Evolutionary conservation across 106 monocot species (phyloP).

Genomic region (Allium sativum): DNA sequence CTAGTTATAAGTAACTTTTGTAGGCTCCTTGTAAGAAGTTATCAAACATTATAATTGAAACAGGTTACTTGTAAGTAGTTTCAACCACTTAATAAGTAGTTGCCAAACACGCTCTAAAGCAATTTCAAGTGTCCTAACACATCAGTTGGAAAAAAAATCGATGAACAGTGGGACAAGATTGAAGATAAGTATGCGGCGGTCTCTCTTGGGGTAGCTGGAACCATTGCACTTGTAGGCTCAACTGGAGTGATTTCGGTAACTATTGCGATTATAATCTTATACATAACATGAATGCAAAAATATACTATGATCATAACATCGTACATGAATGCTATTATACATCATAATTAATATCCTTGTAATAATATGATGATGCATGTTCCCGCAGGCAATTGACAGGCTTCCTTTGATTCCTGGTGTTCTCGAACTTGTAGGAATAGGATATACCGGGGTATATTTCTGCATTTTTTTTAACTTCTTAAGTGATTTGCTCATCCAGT

Average conservation of each 20-base stretch:
- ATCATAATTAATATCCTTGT: background rate
- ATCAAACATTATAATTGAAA: too few relatives aligned
- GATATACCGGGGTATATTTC: conserved; percentile 71
- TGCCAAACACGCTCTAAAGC: background rate
- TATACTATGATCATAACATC: background rate
- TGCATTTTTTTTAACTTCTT: background rate
- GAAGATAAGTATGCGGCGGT: conserved; percentile 78
- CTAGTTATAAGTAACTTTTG: too few relatives aligned
- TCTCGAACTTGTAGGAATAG: conserved; percentile 86
- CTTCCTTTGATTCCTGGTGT: conserved; percentile 81
- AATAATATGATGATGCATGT: background rate
- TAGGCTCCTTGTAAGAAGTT: too few relatives aligned
- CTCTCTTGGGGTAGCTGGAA: conserved; percentile 38
- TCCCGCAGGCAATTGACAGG: conserved; percentile 87
- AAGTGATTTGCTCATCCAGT: background rate
- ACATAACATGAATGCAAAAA: background rate
- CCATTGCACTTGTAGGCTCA: conserved; percentile 52
- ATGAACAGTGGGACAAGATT: conserved; percentile 68
- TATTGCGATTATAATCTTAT: background rate
- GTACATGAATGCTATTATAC: background rate
- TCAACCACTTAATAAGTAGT: too few relatives aligned
- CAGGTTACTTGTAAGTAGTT: too few relatives aligned
- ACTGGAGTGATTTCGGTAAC: conserved; percentile 70
- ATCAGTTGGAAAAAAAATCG: conserved; percentile 8
- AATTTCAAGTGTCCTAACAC: background rate